Percentiles rank a stretch among this genome's conserved stretches.
These are phyloP conservation scores for Selaginella moellendorffii DNA, from an alignment of 75 land plant species.

Conservation along the genomic window DNA sequence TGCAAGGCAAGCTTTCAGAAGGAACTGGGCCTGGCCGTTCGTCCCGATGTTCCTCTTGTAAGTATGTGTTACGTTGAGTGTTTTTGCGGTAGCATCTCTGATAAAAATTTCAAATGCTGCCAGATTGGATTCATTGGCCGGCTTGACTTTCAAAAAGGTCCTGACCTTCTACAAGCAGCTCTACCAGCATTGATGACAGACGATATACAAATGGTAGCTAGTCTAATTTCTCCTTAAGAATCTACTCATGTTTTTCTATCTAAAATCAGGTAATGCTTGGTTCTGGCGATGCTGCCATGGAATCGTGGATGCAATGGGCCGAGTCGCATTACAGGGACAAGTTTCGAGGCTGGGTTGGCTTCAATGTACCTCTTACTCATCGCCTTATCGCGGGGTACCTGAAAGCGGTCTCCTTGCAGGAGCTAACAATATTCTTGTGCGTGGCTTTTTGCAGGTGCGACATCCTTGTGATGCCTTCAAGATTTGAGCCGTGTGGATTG, in stretches of 20 bases:
- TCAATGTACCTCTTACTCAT: slow-evolving; percentile 1
- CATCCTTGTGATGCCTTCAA: slow-evolving; percentile 8
- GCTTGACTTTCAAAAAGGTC: slow-evolving; percentile 4
- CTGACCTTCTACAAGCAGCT: neutral
- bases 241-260: neutral
- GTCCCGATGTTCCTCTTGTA: slow-evolving; percentile 6
- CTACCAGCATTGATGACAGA: neutral
- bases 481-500: slow-evolving; percentile 7
- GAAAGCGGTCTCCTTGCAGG: neutral
- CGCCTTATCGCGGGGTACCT: slow-evolving; percentile 3
- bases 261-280: slow-evolving; percentile 7
- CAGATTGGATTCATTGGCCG: slow-evolving; percentile 10
- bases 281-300: slow-evolving; percentile 1
- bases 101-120: neutral
- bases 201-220: slow-evolving; percentile 7
- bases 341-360: slow-evolving; percentile 6
- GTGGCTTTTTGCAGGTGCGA: neutral
- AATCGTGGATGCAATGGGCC: neutral
- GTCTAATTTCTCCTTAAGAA: neutral
- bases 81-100: neutral
- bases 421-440: neutral
- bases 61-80: neutral
- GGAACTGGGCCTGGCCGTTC: slow-evolving; percentile 1
- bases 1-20: slow-evolving; percentile 7
- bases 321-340: neutral